Evolutionary conservation across 352 stramenopile species (phyloP).

Genomic region (Albugo candida): DNA sequence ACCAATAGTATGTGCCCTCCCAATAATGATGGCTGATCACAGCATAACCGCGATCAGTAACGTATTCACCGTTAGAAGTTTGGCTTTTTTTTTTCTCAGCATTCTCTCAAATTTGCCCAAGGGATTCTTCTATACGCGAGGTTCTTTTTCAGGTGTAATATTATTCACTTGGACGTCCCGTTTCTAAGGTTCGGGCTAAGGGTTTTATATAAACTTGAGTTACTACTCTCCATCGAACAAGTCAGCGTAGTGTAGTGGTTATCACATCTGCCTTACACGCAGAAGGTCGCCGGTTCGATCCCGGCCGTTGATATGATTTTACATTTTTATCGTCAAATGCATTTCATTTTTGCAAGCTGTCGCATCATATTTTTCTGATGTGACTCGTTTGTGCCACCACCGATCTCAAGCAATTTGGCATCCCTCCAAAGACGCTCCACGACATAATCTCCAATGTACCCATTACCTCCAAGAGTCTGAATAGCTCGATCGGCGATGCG

Average conservation of each 20-base stretch:
- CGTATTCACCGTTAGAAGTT: too few relatives aligned
- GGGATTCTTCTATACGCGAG: too few relatives aligned
- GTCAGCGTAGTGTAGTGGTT: slow-evolving; percentile 6
- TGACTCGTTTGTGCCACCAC: slow-evolving; percentile 96
- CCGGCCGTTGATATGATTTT: slow-evolving; percentile 7
- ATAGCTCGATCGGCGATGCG: slow-evolving; percentile 94
- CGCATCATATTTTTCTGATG: slow-evolving; percentile 98
- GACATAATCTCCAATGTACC: slow-evolving; percentile 98
- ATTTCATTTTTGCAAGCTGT: slow-evolving; percentile 21
- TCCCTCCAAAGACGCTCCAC: slow-evolving; percentile 97
- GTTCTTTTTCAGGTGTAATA: too few relatives aligned
- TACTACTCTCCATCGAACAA: neutral
- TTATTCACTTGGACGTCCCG: too few relatives aligned
- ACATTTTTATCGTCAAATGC: neutral
- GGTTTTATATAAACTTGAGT: too few relatives aligned
- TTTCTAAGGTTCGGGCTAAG: too few relatives aligned
- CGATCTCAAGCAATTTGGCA: slow-evolving; percentile 98
- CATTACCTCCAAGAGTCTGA: slow-evolving; percentile 93
- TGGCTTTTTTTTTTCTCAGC: too few relatives aligned
- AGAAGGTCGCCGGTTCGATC: slow-evolving; percentile 12
- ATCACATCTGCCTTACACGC: slow-evolving; percentile 11
- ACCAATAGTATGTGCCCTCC: too few relatives aligned
- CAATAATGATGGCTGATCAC: too few relatives aligned
- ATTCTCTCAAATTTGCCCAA: too few relatives aligned
- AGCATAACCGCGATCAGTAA: too few relatives aligned